phyloP scores from a whole-genome alignment of 1,284 basidiomycete species.

The Leccinum griseonigrum region DNA sequence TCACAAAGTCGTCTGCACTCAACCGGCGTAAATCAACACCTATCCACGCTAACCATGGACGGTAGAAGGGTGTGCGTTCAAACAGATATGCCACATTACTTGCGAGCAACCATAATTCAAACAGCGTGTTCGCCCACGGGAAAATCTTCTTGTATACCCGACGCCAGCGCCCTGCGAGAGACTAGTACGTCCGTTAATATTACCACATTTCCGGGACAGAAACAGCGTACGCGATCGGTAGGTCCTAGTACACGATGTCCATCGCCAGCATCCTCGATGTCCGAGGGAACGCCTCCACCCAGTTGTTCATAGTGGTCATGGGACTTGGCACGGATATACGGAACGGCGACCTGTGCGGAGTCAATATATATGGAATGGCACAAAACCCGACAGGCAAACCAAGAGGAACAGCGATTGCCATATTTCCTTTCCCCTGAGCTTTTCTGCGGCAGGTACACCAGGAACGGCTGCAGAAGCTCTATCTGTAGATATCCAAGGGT shows the following conservation, averaged over 20 bases:
- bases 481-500: slow-evolving; percentile 66
- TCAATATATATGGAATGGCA: slow-evolving; percentile 1
- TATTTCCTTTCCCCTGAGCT: slow-evolving; percentile 60
- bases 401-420: slow-evolving; percentile 75
- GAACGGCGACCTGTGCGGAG: slow-evolving; percentile 70
- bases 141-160: slow-evolving; percentile 69
- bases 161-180: slow-evolving; percentile 47
- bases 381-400: slow-evolving; percentile 42
- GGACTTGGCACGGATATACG: slow-evolving; percentile 86
- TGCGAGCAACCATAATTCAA: slow-evolving; percentile 80
- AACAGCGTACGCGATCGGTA: slow-evolving; percentile 46
- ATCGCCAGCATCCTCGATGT: slow-evolving; percentile 56
- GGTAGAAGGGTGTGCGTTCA: slow-evolving; percentile 82
- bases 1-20: slow-evolving; percentile 71
- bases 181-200: slow-evolving; percentile 31
- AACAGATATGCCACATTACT: slow-evolving; percentile 93
- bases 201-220: slow-evolving; percentile 1
- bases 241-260: slow-evolving; percentile 43
- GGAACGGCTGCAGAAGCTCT: slow-evolving; percentile 66
- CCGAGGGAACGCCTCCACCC: slow-evolving; percentile 75
- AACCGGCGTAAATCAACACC: slow-evolving; percentile 81
- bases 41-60: slow-evolving; percentile 89
- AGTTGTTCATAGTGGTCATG: slow-evolving; percentile 90
- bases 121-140: slow-evolving; percentile 76
- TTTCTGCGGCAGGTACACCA: slow-evolving; percentile 61